These are phyloP conservation scores for Fusarium nematophilum DNA, from an alignment of 2,329 filamentous ascomycete genomes.

Conservation along the genomic window DNA sequence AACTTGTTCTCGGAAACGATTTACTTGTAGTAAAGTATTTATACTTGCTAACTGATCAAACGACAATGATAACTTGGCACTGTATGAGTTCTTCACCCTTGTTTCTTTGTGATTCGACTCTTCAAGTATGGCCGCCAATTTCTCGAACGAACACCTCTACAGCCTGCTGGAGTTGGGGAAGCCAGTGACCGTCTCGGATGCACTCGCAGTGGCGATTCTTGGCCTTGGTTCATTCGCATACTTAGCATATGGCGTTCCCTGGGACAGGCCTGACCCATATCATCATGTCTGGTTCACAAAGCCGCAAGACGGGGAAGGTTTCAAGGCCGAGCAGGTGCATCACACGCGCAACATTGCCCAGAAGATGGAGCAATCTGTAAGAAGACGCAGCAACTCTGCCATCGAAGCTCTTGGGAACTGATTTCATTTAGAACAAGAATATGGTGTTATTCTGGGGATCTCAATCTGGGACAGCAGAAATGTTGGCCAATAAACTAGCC, in stretches of 20 bases:
- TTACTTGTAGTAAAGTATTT: too few species aligned
- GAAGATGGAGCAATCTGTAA: slow-evolving; percentile 46
- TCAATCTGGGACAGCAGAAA: slow-evolving; percentile 94
- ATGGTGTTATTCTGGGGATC: slow-evolving; percentile 95
- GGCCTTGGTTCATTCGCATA: slow-evolving; percentile 46
- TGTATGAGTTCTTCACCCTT: too few species aligned
- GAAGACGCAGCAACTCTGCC: too few species aligned
- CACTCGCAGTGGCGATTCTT: slow-evolving; percentile 41
- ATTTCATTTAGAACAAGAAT: slow-evolving; percentile 76
- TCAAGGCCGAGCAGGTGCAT: too few species aligned
- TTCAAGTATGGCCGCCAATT: too few species aligned
- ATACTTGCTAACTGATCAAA: too few species aligned
- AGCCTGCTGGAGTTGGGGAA: too few species aligned
- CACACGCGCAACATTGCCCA: slow-evolving; percentile 59
- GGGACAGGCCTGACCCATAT: slow-evolving; percentile 63
- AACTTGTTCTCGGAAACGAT: too few species aligned
- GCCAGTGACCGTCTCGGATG: slow-evolving; percentile 36
- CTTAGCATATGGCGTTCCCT: slow-evolving; percentile 55
- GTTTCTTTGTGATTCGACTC: too few species aligned
- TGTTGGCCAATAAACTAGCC: slow-evolving; percentile 86
- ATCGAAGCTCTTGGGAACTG: too few species aligned
- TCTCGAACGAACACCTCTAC: too few species aligned
- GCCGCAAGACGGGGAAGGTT: slow-evolving; percentile 36
- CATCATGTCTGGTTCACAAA: slow-evolving; percentile 61
- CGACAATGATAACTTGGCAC: too few species aligned